Conservation (phyloP, 2,329 filamentous ascomycete genomes). For the Ophiostoma montium region DNA sequence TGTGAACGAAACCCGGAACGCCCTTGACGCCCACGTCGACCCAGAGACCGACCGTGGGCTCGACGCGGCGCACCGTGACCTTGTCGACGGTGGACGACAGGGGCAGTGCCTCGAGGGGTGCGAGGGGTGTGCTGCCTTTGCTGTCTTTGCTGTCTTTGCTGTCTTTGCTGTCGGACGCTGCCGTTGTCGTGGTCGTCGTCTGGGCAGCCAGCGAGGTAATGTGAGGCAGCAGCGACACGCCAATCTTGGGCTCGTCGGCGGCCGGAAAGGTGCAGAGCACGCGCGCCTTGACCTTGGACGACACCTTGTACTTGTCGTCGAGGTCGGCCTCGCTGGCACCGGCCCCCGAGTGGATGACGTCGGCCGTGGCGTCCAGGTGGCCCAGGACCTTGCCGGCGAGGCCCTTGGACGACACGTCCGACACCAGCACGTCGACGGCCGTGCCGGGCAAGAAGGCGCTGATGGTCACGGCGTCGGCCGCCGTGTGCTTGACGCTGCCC, state of each 20-base stretch:
- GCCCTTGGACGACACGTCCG: constrained; percentile 60
- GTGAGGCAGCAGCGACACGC: constrained; percentile 80
- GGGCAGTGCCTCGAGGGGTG: constrained; percentile 45
- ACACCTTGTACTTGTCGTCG: constrained; percentile 65
- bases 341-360: constrained; percentile 75
- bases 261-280: constrained; percentile 78
- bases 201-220: constrained; percentile 43
- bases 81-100: constrained; percentile 65
- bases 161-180: background rate
- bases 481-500: constrained; percentile 49
- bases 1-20: constrained; percentile 80
- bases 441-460: constrained; percentile 85
- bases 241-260: constrained; percentile 67
- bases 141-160: too few species aligned
- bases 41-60: constrained; percentile 69
- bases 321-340: constrained; percentile 56
- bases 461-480: constrained; percentile 70
- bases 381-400: constrained; percentile 85
- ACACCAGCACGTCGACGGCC: constrained; percentile 71
- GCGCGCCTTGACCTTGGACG: constrained; percentile 71
- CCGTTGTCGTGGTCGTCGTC: constrained; percentile 12
- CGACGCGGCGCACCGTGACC: constrained; percentile 67
- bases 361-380: constrained; percentile 77
- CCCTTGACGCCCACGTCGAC: constrained; percentile 54
- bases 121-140: background rate